Percentiles rank a stretch among this genome's conserved stretches.
Conservation (phyloP, 2,329 filamentous ascomycete species). For the Emmonsiellopsis sp. region DNA sequence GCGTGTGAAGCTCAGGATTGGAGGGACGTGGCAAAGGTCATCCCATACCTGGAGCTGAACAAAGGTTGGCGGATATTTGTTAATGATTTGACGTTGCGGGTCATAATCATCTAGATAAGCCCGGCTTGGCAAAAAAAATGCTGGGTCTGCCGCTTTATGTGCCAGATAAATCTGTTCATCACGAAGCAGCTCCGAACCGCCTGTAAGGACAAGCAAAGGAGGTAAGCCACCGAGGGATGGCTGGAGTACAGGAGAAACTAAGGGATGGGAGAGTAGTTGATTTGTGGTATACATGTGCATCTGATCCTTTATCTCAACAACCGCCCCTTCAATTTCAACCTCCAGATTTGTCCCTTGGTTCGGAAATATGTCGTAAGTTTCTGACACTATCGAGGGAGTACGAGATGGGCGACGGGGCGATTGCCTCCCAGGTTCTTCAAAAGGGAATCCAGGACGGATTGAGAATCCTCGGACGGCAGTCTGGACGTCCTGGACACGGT, state of each 20-base stretch:
- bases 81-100: conserved; percentile 43
- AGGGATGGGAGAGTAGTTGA: conserved; percentile 70
- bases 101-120: conserved; percentile 55
- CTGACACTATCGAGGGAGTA: background rate
- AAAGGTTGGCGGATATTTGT: conserved; percentile 70
- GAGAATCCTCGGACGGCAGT: background rate
- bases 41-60: conserved; percentile 97
- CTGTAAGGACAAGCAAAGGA: conserved; percentile 75
- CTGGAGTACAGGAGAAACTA: conserved; percentile 84
- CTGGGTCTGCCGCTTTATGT: conserved; percentile 84
- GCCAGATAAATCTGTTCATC: conserved; percentile 95
- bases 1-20: conserved; percentile 90
- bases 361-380: conserved; percentile 6
- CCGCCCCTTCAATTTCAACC: conserved; percentile 61
- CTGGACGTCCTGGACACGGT: background rate
- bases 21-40: conserved; percentile 82
- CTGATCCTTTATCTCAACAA: conserved; percentile 74
- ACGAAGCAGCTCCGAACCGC: conserved; percentile 78
- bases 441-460: background rate
- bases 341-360: conserved; percentile 41
- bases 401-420: conserved; percentile 7
- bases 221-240: conserved; percentile 83
- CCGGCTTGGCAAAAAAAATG: conserved; percentile 62
- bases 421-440: background rate
- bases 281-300: conserved; percentile 87